These are phyloP conservation scores for Triglochin maritima DNA, from an alignment of 106 monocot genomes.

Conservation along the genomic window DNA sequence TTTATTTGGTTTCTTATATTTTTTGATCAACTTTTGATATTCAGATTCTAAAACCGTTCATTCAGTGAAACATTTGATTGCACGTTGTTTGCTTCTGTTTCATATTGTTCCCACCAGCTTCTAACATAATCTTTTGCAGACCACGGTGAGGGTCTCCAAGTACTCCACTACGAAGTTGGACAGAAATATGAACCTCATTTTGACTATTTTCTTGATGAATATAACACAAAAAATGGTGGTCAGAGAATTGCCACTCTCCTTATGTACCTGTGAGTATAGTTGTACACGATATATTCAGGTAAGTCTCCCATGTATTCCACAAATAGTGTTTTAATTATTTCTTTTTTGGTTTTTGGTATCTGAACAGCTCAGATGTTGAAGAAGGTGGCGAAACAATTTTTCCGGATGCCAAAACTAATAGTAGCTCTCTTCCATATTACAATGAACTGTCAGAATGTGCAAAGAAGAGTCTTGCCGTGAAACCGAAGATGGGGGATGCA, in stretches of 20 bases:
- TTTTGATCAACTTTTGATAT: background rate
- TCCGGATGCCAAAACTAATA: constrained; percentile 7
- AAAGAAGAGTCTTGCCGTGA: constrained; percentile 8
- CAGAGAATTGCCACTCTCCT: constrained; percentile 6
- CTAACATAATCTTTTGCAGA: background rate
- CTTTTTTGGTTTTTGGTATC: background rate
- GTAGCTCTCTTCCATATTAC: constrained; percentile 12
- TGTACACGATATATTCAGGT: background rate
- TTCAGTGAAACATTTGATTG: background rate
- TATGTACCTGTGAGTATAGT: constrained; percentile 7
- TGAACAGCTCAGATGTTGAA: constrained; percentile 12
- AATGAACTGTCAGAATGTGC: constrained; percentile 15
- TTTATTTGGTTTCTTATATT: background rate
- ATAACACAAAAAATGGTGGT: constrained; percentile 7
- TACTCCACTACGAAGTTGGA: constrained; percentile 8
- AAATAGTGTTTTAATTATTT: background rate
- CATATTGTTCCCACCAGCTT: background rate
- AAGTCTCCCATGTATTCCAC: background rate
- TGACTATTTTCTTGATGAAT: constrained; percentile 9
- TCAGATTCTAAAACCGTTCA: background rate
- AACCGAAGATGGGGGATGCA: constrained; percentile 16
- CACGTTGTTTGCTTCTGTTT: background rate
- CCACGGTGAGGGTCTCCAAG: constrained; percentile 4
- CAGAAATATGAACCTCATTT: constrained; percentile 10
- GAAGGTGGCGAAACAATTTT: constrained; percentile 15